Base-by-base conservation (phyloP, 2,329 filamentous ascomycete species). In the Aspergillus candidus region DNA sequence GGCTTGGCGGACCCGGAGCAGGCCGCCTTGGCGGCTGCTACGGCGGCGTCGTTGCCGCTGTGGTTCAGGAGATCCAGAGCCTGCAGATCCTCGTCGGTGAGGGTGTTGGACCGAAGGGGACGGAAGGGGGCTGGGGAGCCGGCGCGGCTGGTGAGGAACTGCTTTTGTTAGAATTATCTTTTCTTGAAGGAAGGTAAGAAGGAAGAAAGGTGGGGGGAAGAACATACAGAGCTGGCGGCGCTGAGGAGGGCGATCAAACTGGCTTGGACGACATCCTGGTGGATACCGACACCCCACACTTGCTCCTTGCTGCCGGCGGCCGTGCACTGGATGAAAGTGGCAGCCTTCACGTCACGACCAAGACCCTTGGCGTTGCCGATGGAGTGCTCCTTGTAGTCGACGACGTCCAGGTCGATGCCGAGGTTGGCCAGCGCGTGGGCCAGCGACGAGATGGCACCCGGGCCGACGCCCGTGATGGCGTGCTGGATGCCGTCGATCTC, bases 331-430 rank as follows among this genome's bases (percentile, higher is more conserved):
- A 97, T 94, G 63, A 94, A 97, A 2, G 90, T 88, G 2, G 89
- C 91, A n/a, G 91, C 91, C 73, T 94, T 94, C 54, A 91, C 88
- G 49, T 88, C 80, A 45, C 82, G 79, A 49, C 87, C 88, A 40
- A 77, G 75, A 53, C 88, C 22, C 22, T 27, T 27, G 22, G 22
- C 22, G 22, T 27, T 27, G 6, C 22, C 88, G 55, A 97, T 89
- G 22, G 90, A 85, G 69, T 97, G 91, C 68, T 97, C 93, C 74
- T 94, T 95, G 75, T 97, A 97, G 66, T 96, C 88, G 36, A 83
- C 80, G 40, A 97, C 88, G 61, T 97, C 91, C 17, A 97, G 74
- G 60, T 94, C 84, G 51, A 97, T 84, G 46, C 88, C 87, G 30
- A 97, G 71, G 12, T 76, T 75, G 56, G 80, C 79, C 35, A 98